Percentiles rank a stretch among this genome's conserved stretches.
Conservation (phyloP, 768 basidiomycete genomes). For the Mycena venus region DNA sequence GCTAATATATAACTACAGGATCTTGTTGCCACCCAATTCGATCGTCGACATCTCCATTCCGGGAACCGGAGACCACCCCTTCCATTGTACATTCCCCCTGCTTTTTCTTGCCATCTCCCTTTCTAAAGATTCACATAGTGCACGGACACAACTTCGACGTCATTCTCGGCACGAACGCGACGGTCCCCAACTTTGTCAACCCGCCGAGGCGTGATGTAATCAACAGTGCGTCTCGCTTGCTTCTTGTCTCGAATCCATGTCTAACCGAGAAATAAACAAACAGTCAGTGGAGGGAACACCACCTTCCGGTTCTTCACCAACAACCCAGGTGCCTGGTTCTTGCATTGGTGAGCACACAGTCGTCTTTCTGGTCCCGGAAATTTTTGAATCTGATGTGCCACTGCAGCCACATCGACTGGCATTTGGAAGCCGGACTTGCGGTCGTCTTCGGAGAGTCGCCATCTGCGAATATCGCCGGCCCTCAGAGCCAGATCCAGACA, state of each 20-base stretch:
- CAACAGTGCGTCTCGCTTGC: background rate
- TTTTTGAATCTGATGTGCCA: background rate
- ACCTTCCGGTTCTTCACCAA: constrained; percentile 22
- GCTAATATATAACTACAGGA: background rate
- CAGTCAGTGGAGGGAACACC: constrained; percentile 22
- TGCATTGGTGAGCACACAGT: background rate
- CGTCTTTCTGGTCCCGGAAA: too few species aligned
- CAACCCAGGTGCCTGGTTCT: constrained; percentile 20
- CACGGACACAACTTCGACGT: background rate
- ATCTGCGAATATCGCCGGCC: constrained; percentile 41
- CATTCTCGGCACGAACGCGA: background rate
- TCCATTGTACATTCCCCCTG: constrained; percentile 19
- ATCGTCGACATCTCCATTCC: constrained; percentile 59
- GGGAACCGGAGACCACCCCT: constrained; percentile 44
- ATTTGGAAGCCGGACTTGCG: constrained; percentile 52
- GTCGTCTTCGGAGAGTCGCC: constrained; percentile 50
- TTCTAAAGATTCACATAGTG: background rate
- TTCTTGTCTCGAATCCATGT: background rate
- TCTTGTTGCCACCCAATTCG: constrained; percentile 52
- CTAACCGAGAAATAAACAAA: background rate
- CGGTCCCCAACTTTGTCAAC: background rate
- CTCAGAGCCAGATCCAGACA: constrained; percentile 46
- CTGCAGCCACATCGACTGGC: constrained; percentile 51
- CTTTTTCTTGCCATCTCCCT: background rate
- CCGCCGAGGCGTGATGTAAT: background rate